A percentile compares a stretch with the other conserved stretches of the same genome.
These are phyloP conservation scores for Picea mariana DNA, from an alignment of 83 land plant genomes.

Conservation along the genomic window DNA sequence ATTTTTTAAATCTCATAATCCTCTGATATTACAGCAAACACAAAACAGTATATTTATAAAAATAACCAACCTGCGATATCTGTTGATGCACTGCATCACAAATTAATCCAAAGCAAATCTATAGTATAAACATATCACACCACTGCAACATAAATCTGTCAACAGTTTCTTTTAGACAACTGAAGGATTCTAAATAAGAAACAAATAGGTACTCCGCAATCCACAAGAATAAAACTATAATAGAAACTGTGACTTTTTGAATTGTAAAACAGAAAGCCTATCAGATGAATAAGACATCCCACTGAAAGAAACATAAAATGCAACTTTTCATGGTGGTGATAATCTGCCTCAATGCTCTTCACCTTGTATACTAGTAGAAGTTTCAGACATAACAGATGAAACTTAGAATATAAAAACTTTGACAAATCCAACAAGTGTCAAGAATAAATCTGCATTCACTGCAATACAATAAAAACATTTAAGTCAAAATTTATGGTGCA, in stretches of 20 bases:
- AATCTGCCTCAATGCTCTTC: conserved; percentile 5
- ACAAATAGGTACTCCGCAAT: not conserved
- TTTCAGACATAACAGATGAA: not conserved
- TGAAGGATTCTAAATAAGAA: not conserved
- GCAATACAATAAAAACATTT: not conserved
- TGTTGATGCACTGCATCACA: not conserved
- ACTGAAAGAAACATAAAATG: not conserved
- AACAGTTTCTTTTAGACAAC: not conserved
- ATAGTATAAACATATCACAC: not conserved
- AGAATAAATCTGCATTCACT: not conserved
- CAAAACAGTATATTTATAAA: too few species aligned
- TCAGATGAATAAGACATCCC: not conserved
- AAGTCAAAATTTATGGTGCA: not conserved
- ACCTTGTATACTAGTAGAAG: not conserved
- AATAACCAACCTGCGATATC: too few species aligned
- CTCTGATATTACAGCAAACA: too few species aligned
- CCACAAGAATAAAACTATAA: not conserved
- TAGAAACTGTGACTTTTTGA: not conserved
- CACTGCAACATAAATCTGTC: not conserved
- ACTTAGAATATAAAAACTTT: not conserved
- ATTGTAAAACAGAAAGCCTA: not conserved
- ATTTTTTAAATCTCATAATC: too few species aligned
- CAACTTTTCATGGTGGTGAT: not conserved
- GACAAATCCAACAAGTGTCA: not conserved
- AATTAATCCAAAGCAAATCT: not conserved